Percentiles rank a stretch among this genome's conserved stretches.
Conservation (phyloP, 1,284 basidiomycete species). For the Puccinia polysora region DNA sequence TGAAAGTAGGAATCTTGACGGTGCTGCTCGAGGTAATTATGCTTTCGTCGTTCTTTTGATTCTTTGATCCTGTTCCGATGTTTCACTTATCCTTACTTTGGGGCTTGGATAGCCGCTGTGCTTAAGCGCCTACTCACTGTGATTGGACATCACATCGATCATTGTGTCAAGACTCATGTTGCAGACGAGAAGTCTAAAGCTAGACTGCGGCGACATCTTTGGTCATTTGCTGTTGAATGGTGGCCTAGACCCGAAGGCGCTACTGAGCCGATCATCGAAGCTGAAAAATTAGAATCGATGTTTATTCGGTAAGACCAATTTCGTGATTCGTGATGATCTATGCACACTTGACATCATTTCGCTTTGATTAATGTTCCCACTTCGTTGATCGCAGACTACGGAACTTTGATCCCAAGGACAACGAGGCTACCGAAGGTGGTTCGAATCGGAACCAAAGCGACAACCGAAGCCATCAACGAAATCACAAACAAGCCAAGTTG, state of each 20-base stretch:
- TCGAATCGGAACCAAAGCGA: not conserved
- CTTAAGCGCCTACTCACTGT: slow-evolving; percentile 91
- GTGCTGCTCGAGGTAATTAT: slow-evolving; percentile 44
- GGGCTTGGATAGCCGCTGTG: slow-evolving; percentile 88
- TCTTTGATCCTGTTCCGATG: slow-evolving; percentile 71
- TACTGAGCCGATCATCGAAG: slow-evolving; percentile 27
- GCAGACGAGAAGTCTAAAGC: slow-evolving; percentile 27
- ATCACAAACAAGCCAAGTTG: not conserved
- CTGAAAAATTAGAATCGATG: slow-evolving; percentile 31
- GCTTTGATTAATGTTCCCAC: not conserved
- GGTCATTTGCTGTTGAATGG: slow-evolving; percentile 44
- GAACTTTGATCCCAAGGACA: slow-evolving; percentile 28
- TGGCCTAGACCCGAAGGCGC: slow-evolving; percentile 40
- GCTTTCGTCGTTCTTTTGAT: not conserved
- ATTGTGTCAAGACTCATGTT: slow-evolving; percentile 62
- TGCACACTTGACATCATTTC: not conserved
- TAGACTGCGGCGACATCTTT: slow-evolving; percentile 38
- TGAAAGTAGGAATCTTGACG: slow-evolving; percentile 5
- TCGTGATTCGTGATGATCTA: not conserved
- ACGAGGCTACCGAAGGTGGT: slow-evolving; percentile 23
- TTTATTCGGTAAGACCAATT: slow-evolving; percentile 29
- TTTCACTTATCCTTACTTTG: slow-evolving; percentile 62
- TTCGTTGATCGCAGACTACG: slow-evolving; percentile 6
- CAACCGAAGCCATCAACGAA: not conserved
- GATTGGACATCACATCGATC: slow-evolving; percentile 87